phyloP scores from a whole-genome alignment of 2,329 filamentous ascomycete species.

The Ophiostoma pallidulum region DNA sequence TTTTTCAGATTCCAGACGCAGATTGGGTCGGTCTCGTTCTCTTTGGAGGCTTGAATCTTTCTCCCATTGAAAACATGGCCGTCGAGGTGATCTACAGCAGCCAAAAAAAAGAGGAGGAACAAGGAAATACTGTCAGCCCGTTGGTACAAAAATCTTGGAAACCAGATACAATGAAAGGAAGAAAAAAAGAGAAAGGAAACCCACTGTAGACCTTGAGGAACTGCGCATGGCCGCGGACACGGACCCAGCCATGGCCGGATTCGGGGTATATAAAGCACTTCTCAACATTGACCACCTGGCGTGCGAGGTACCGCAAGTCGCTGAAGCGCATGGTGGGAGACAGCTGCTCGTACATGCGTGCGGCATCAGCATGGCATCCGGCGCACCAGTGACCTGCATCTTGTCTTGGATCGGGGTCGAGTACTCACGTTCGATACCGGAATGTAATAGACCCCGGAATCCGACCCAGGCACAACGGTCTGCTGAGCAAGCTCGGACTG shows the following conservation, averaged over 20 bases:
- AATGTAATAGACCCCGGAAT: constrained; percentile 11
- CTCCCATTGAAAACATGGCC: constrained; percentile 1
- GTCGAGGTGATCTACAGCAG: constrained; percentile 8
- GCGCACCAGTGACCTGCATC: neutral
- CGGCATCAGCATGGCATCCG: too few species aligned
- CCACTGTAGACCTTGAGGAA: constrained; percentile 6
- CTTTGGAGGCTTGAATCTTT: constrained; percentile 2
- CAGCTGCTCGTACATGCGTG: too few species aligned
- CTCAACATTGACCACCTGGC: constrained; percentile 1
- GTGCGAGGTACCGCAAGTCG: constrained; percentile 3
- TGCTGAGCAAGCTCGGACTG: neutral
- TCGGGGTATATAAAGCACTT: constrained; percentile 12
- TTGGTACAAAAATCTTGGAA: too few species aligned
- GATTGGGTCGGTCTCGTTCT: constrained; percentile 6
- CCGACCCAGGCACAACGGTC: neutral
- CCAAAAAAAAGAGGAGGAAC: too few species aligned
- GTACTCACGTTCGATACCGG: constrained; percentile 11
- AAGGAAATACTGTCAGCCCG: too few species aligned
- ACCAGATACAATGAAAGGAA: neutral
- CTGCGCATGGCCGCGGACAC: neutral
- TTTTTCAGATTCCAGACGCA: constrained; percentile 9
- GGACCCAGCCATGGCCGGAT: constrained; percentile 11
- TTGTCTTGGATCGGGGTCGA: neutral
- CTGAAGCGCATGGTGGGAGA: neutral
- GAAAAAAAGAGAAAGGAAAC: neutral